These are phyloP conservation scores for Monilinia vaccinii-corymbosi DNA, from an alignment of 2,329 filamentous ascomycete genomes.

Conservation along the genomic window DNA sequence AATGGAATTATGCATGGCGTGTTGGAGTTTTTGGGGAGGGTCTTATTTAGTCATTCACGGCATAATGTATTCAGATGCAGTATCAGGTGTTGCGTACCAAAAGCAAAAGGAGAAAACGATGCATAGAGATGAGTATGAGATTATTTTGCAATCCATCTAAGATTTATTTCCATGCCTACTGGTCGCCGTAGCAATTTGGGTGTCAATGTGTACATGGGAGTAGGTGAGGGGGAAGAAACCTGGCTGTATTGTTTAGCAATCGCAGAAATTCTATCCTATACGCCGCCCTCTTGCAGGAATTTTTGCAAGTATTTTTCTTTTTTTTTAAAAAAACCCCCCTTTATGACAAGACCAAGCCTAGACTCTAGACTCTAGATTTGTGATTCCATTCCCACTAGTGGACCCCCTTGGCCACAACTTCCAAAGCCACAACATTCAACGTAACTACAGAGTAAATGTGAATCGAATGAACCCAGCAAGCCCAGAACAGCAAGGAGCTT, in stretches of 20 bases:
- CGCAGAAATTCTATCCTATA: too few relatives aligned
- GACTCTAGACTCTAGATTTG: too few relatives aligned
- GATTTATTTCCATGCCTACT: neutral
- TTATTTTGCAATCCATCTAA: neutral
- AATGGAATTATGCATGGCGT: conserved; percentile 8
- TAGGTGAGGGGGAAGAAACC: too few relatives aligned
- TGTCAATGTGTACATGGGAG: too few relatives aligned
- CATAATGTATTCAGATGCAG: conserved; percentile 7
- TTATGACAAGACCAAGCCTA: neutral
- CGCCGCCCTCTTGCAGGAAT: too few relatives aligned
- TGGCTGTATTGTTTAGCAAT: too few relatives aligned
- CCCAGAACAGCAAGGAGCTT: too few relatives aligned
- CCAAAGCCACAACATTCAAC: neutral
- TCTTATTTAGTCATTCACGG: conserved; percentile 1
- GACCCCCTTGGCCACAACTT: neutral
- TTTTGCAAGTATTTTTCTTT: neutral
- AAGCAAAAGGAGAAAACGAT: neutral
- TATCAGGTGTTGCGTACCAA: conserved; percentile 3
- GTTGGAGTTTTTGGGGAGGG: conserved; percentile 3
- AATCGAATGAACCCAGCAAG: neutral
- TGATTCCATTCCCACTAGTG: neutral
- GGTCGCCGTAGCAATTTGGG: neutral
- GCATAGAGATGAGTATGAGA: neutral
- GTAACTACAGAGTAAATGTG: too few relatives aligned
- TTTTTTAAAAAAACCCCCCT: neutral